These are phyloP conservation scores for Salisapilia sapeloensis DNA, from an alignment of 352 stramenopile genomes.

Conservation along the genomic window DNA sequence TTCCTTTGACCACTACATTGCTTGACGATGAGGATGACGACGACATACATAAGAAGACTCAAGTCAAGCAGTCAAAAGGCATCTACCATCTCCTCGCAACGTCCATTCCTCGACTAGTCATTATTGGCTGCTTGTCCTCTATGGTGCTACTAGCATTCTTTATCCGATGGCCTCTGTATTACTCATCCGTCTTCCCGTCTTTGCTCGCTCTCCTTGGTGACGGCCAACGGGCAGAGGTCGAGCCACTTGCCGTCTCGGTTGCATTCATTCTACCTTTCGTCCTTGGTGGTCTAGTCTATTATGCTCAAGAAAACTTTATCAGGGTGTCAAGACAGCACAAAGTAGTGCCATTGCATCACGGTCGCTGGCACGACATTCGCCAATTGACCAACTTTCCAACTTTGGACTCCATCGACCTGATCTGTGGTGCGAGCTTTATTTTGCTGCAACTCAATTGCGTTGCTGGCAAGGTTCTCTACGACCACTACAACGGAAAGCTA, in stretches of 20 bases:
- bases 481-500: slow-evolving; percentile 44
- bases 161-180: slow-evolving; percentile 31
- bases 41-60: slow-evolving; percentile 1
- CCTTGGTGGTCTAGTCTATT: slow-evolving; percentile 16
- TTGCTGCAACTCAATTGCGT: slow-evolving; percentile 46
- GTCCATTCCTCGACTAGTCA: slow-evolving; percentile 1
- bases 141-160: slow-evolving; percentile 19
- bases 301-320: too few species aligned
- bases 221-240: slow-evolving; percentile 16
- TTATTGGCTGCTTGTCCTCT: slow-evolving; percentile 7
- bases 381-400: too few species aligned
- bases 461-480: slow-evolving; percentile 40
- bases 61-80: slow-evolving; percentile 1
- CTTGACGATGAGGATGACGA: slow-evolving; percentile 3
- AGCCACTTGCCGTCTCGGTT: slow-evolving; percentile 18
- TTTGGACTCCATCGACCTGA: slow-evolving; percentile 36
- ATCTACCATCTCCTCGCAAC: not conserved
- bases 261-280: slow-evolving; percentile 21
- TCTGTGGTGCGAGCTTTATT: slow-evolving; percentile 18
- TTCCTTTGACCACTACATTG: not conserved
- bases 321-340: too few species aligned
- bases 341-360: too few species aligned
- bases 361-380: too few species aligned
- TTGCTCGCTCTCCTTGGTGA: slow-evolving; percentile 11
- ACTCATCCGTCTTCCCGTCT: slow-evolving; percentile 9